Evolutionary conservation across 306 rosid species (phyloP), one percentile per base, ranked within the genome.

Genomic region (Boehmeria nivea): DNA sequence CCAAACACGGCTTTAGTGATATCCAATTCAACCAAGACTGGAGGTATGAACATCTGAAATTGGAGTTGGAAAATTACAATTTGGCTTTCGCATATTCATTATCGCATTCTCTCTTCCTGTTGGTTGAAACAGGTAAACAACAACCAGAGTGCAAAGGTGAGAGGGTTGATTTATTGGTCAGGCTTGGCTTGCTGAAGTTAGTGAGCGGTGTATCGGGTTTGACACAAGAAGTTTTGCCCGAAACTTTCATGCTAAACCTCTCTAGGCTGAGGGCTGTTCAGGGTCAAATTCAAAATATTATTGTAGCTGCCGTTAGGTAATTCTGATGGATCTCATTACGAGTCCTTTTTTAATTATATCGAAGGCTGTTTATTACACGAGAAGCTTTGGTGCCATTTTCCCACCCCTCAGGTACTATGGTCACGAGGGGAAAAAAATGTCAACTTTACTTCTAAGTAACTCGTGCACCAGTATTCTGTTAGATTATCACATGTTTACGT

Each of bases 81-180:
- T 28, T 48, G 28, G 7, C 20, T 15, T 15, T 14, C 16, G 31
- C 26, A 12, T 8, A 34, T 22, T 62, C 13, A n/a, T 51, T 27
- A 28, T 37, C 31, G 14, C 34, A n/a, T 22, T 14, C 61, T 34
- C 42, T 48, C n/a, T 51, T n/a, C 62, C 44, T 42, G 14, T 37
- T 47, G 54, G 51, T n/a, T n/a, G n/a, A 24, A 61, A 50, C 72
- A 91, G 99, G 65, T 36, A 66, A 71, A 48, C 79, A 68, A 61
- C 96, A 60, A 61, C 84, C 76, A 6, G 94, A 80, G 59, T 87
- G 95, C 77, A 76, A 68, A 60, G 99, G 99, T 64, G 95, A 80
- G 66, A 69, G 27, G 63, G 72, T 87, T 60, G 96, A 91, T 72
- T 55, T 87, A 39, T 61, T 51, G 65, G 82, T 82, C 72, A 80